phyloP scores from a whole-genome alignment of 2,329 filamentous ascomycete genomes.

The Colletotrichum musicola region DNA sequence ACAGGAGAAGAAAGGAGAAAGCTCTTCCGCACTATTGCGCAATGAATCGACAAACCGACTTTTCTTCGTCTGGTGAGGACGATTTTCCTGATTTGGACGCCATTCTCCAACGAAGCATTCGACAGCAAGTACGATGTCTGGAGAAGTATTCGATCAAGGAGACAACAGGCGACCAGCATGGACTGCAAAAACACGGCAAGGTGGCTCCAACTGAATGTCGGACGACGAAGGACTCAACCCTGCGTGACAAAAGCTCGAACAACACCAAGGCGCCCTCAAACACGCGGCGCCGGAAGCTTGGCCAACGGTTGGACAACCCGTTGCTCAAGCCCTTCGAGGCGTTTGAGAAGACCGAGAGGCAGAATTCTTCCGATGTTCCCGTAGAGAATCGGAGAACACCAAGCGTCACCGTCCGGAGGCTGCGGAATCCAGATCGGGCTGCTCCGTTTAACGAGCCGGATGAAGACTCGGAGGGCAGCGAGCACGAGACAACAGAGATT shows the following conservation, averaged over 20 bases:
- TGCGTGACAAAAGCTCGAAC: neutral
- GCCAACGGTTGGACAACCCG: conserved; percentile 20
- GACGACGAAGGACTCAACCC: no score
- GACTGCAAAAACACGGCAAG: neutral
- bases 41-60: conserved; percentile 42
- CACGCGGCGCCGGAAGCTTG: conserved; percentile 34
- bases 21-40: neutral
- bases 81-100: conserved; percentile 57
- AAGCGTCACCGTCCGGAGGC: neutral
- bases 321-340: conserved; percentile 11
- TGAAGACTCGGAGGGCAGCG: conserved; percentile 13
- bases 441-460: neutral
- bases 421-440: neutral
- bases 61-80: conserved; percentile 52
- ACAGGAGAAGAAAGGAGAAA: neutral
- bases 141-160: conserved; percentile 30
- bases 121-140: conserved; percentile 2
- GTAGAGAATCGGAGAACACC: neutral
- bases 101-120: conserved; percentile 41
- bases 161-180: neutral
- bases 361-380: neutral
- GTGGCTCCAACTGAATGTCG: neutral
- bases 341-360: neutral
- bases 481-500: conserved; percentile 28
- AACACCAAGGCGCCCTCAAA: neutral